A percentile compares a stretch with the other conserved stretches of the same genome.
Conservation (phyloP, 257 asterid species). For the Gynochthodes officinalis region DNA sequence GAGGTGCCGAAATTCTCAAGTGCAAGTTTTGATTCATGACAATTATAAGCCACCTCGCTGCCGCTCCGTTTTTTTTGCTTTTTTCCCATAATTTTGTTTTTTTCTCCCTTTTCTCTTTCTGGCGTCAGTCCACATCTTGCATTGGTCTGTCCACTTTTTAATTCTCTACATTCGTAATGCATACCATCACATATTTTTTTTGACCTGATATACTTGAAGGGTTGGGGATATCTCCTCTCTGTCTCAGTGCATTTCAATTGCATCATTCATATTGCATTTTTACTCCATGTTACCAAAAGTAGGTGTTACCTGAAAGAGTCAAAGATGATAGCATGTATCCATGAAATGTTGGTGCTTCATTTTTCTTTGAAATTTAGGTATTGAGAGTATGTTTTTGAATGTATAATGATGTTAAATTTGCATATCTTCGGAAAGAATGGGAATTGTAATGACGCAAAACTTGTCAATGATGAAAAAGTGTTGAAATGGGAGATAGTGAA, state of each 20-base stretch:
- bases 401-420: constrained; percentile 29
- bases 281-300: constrained; percentile 10
- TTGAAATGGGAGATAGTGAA: constrained; percentile 26
- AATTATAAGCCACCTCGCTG: constrained; percentile 13
- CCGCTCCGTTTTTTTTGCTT: constrained; percentile 18
- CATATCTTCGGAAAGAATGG: constrained; percentile 16
- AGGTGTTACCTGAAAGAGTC: constrained; percentile 21
- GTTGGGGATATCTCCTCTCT: constrained; percentile 25
- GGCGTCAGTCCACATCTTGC: constrained; percentile 17
- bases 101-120: neutral
- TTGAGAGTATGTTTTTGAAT: constrained; percentile 29
- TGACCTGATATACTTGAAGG: constrained; percentile 27
- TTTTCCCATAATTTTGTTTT: neutral
- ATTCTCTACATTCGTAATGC: constrained; percentile 36
- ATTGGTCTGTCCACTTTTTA: constrained; percentile 24
- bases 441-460: constrained; percentile 27
- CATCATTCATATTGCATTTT: constrained; percentile 31
- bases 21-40: constrained; percentile 24
- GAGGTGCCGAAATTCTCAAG: constrained; percentile 22
- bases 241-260: constrained; percentile 24
- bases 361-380: constrained; percentile 23
- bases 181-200: constrained; percentile 47
- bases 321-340: constrained; percentile 25
- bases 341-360: constrained; percentile 22
- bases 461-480: constrained; percentile 33